A percentile compares a stretch with the other conserved stretches of the same genome.
These are phyloP conservation scores for Moesziomyces sp. DNA, from an alignment of 1,284 basidiomycete genomes.

Conservation along the genomic window DNA sequence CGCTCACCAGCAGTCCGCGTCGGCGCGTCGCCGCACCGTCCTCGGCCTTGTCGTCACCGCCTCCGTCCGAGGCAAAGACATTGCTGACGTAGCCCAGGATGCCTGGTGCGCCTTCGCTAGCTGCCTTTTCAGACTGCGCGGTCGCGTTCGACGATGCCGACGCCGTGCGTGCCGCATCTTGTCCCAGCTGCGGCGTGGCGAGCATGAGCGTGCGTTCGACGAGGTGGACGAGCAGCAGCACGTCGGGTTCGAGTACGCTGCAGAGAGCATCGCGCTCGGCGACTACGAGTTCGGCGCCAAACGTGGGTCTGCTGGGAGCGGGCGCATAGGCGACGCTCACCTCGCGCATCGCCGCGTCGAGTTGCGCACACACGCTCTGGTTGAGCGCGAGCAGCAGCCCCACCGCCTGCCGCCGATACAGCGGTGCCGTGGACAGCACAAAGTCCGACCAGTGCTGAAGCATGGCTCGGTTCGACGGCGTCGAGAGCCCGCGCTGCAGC, in stretches of 20 bases:
- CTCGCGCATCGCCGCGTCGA: slow-evolving; percentile 75
- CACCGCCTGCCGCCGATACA: slow-evolving; percentile 79
- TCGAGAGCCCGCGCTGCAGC: slow-evolving; percentile 81
- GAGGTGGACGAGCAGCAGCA: slow-evolving; percentile 52
- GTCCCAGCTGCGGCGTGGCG: slow-evolving; percentile 4
- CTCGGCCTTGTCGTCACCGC: slow-evolving; percentile 8
- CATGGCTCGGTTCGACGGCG: slow-evolving; percentile 78
- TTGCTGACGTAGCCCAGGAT: slow-evolving; percentile 57
- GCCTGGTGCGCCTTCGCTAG: slow-evolving; percentile 14
- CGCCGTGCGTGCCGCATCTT: not conserved
- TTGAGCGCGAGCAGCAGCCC: slow-evolving; percentile 80
- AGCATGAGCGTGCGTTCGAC: slow-evolving; percentile 49
- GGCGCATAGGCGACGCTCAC: slow-evolving; percentile 66
- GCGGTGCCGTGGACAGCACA: slow-evolving; percentile 85
- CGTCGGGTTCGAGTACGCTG: slow-evolving; percentile 45
- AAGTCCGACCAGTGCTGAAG: slow-evolving; percentile 98
- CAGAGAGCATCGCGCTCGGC: slow-evolving; percentile 27
- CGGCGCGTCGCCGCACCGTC: slow-evolving; percentile 1
- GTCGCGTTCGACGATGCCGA: not conserved
- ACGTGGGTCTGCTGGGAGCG: slow-evolving; percentile 51
- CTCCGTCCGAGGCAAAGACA: slow-evolving; percentile 45
- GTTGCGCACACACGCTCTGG: slow-evolving; percentile 81
- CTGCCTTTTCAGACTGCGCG: slow-evolving; percentile 5
- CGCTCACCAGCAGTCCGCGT: slow-evolving; percentile 24
- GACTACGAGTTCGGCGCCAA: slow-evolving; percentile 39